phyloP scores from a whole-genome alignment of 2,329 filamentous ascomycete genomes.

The Calonectria hongkongensis region DNA sequence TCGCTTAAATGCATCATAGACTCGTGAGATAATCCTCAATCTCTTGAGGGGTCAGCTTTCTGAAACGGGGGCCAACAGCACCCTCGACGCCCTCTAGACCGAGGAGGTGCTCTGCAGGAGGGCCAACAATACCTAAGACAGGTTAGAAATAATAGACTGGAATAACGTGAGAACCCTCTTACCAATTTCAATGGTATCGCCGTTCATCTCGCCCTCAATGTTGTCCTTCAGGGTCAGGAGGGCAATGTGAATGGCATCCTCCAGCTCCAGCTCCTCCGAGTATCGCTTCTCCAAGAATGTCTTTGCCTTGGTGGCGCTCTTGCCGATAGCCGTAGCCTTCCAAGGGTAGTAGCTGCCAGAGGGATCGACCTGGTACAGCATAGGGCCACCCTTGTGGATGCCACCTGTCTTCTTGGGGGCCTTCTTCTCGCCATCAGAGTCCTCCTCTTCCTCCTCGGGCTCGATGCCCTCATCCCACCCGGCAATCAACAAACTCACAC shows the following conservation, averaged over 20 bases:
- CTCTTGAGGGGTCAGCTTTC: slow-evolving; percentile 96
- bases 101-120: slow-evolving; percentile 93
- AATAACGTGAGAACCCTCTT: slow-evolving; percentile 58
- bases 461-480: slow-evolving; percentile 98
- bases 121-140: slow-evolving; percentile 88
- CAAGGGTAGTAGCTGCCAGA: slow-evolving; percentile 99
- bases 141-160: slow-evolving; percentile 48
- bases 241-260: slow-evolving; percentile 99
- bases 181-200: slow-evolving; percentile 99
- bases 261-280: slow-evolving; percentile 95
- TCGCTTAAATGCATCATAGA: slow-evolving; percentile 76
- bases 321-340: slow-evolving; percentile 99
- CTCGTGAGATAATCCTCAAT: slow-evolving; percentile 99
- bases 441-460: slow-evolving; percentile 83
- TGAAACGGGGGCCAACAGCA: slow-evolving; percentile 89
- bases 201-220: slow-evolving; percentile 99
- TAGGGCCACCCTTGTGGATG: slow-evolving; percentile 95
- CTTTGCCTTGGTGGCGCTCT: slow-evolving; percentile 98
- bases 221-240: slow-evolving; percentile 98
- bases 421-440: slow-evolving; percentile 79
- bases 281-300: slow-evolving; percentile 99
- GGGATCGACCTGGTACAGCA: slow-evolving; percentile 99
- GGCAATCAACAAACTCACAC: slow-evolving; percentile 94
- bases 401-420: slow-evolving; percentile 91
- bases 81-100: slow-evolving; percentile 93